phyloP scores from a whole-genome alignment of 163 green algal genomes.

The Trebouxiophyceae sp. region DNA sequence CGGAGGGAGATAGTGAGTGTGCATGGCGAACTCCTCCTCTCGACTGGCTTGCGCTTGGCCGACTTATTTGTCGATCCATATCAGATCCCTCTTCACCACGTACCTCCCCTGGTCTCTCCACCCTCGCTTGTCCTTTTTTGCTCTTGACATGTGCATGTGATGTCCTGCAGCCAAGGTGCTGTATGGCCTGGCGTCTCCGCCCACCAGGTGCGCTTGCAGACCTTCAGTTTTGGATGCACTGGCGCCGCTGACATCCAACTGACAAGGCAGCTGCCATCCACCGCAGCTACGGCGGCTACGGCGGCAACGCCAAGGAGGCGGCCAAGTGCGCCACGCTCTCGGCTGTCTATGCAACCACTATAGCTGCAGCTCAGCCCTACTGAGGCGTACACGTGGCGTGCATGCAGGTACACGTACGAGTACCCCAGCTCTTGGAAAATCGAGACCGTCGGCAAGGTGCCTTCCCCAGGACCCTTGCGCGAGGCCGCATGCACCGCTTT shows the following conservation, averaged over 20 bases:
- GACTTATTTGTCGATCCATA: too few species aligned
- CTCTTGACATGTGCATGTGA: not conserved
- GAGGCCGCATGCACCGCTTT: too few species aligned
- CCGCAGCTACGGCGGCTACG: slow-evolving; percentile 77
- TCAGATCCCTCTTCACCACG: too few species aligned
- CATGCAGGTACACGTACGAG: slow-evolving; percentile 64
- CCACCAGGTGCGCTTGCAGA: slow-evolving; percentile 37
- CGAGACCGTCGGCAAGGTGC: slow-evolving; percentile 57
- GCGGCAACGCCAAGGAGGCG: slow-evolving; percentile 68
- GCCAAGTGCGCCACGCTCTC: slow-evolving; percentile 35
- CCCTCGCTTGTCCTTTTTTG: too few species aligned
- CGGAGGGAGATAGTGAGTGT: not conserved
- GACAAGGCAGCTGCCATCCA: not conserved
- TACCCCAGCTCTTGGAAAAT: slow-evolving; percentile 67
- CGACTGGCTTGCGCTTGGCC: not conserved
- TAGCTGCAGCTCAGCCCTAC: too few species aligned
- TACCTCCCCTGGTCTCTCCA: too few species aligned
- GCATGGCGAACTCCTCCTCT: not conserved
- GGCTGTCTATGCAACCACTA: too few species aligned
- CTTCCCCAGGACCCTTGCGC: too few species aligned
- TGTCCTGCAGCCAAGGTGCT: not conserved
- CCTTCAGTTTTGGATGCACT: too few species aligned
- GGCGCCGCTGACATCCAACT: not conserved
- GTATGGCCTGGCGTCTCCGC: slow-evolving; percentile 65
- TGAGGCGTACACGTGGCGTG: too few species aligned